These are phyloP conservation scores for Rhizopogon vesiculosus DNA, from an alignment of 768 basidiomycete genomes.

Conservation along the genomic window DNA sequence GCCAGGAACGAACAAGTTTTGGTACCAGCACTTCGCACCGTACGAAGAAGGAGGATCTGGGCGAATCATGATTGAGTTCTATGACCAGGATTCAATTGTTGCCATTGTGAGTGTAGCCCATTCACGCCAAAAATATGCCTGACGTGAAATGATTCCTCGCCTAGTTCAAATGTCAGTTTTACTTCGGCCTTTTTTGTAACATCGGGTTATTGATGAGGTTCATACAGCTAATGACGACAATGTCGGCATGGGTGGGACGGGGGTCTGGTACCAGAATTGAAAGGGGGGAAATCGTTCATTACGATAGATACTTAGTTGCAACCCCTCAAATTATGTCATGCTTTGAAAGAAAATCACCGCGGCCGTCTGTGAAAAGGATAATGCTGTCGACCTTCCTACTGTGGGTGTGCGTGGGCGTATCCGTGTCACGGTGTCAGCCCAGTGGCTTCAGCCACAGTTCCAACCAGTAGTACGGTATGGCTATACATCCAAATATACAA, in stretches of 20 bases:
- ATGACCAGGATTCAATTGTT: not conserved
- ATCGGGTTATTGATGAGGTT: not conserved
- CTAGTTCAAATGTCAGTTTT: not conserved
- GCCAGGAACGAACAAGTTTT: not conserved
- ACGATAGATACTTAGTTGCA: not conserved
- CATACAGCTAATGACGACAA: not conserved
- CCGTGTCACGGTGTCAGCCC: no score
- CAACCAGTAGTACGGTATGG: no score
- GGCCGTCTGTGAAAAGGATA: no score
- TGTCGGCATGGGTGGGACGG: not conserved
- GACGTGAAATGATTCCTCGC: not conserved
- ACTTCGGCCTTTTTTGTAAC: not conserved
- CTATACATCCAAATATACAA: no score
- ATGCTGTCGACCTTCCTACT: no score
- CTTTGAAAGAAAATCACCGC: no score
- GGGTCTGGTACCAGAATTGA: not conserved
- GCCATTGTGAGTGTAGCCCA: not conserved
- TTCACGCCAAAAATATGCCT: not conserved
- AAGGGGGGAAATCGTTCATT: not conserved
- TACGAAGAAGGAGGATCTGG: not conserved
- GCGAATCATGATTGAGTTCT: not conserved
- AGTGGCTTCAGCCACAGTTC: no score
- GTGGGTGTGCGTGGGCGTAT: no score
- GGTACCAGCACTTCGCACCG: not conserved
- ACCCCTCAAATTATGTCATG: no score